These are phyloP conservation scores for Linderina pennispora DNA, from an alignment of 192 early-diverging fungal species.

Conservation along the genomic window DNA sequence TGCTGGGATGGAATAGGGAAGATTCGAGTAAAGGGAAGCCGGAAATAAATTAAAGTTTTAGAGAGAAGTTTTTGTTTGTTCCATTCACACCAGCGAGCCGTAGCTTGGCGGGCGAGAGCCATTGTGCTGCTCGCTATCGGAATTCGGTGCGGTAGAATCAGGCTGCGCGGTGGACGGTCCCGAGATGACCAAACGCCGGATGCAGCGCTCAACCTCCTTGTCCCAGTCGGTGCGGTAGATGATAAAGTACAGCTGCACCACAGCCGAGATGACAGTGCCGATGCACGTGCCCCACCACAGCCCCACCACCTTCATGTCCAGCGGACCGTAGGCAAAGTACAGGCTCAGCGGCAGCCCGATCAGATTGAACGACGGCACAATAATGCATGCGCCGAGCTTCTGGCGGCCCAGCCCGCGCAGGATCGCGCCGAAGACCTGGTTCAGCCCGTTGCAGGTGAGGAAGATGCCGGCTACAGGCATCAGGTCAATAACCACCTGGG, in stretches of 20 bases:
- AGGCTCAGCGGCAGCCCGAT: conserved; percentile 46
- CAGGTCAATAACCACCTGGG: not conserved
- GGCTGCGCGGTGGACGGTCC: conserved; percentile 4
- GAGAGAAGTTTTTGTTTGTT: not conserved
- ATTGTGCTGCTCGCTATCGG: conserved; percentile 2
- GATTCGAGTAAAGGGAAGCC: too few species aligned
- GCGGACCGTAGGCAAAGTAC: conserved; percentile 44
- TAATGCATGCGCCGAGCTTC: conserved; percentile 44
- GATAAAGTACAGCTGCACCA: conserved; percentile 15
- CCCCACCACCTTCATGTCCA: conserved; percentile 52
- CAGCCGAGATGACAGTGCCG: conserved; percentile 26
- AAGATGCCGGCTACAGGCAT: conserved; percentile 5
- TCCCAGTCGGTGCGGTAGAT: conserved; percentile 18
- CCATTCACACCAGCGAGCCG: not conserved
- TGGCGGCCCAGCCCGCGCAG: conserved; percentile 51
- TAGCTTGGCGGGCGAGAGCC: not conserved
- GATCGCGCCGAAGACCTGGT: conserved; percentile 44
- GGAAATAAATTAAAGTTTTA: not conserved
- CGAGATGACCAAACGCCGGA: conserved; percentile 14
- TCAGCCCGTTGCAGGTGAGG: conserved; percentile 30
- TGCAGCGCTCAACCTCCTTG: conserved; percentile 21
- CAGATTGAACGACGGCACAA: conserved; percentile 43
- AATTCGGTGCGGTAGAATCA: conserved; percentile 2
- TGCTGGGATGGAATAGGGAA: too few species aligned
- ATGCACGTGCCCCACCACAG: conserved; percentile 57